Percentiles rank a stretch among this genome's conserved stretches.
Conservation (phyloP, 1,284 basidiomycete genomes). For the Tremellales sp. region DNA sequence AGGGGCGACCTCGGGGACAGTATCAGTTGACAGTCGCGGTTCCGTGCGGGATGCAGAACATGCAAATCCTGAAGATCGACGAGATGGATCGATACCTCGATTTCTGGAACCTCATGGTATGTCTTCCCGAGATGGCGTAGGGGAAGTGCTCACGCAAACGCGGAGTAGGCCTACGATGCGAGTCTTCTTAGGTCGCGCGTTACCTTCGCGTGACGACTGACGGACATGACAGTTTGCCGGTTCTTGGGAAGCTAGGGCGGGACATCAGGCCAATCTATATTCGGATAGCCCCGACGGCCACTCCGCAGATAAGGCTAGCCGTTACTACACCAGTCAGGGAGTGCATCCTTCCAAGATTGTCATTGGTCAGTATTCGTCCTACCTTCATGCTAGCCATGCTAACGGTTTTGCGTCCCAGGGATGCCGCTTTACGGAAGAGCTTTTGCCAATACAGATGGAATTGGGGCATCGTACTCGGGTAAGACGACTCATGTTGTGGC, state of each 20-base stretch:
- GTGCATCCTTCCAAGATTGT: constrained; percentile 70
- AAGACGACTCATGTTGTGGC: constrained; percentile 1
- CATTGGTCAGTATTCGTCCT: constrained; percentile 56
- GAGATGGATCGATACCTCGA: constrained; percentile 63
- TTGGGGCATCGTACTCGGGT: constrained; percentile 69
- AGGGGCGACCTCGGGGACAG: constrained; percentile 38
- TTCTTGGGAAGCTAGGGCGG: constrained; percentile 53
- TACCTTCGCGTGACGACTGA: neutral
- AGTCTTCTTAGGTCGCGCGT: constrained; percentile 2
- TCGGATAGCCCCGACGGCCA: constrained; percentile 47
- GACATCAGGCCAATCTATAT: constrained; percentile 81
- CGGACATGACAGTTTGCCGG: constrained; percentile 40
- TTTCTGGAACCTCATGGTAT: constrained; percentile 90
- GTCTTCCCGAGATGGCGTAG: constrained; percentile 4
- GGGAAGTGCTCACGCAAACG: neutral
- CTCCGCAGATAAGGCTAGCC: constrained; percentile 67
- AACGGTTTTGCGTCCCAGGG: constrained; percentile 49
- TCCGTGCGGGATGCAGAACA: constrained; percentile 70
- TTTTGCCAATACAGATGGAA: constrained; percentile 72
- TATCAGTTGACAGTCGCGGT: constrained; percentile 63
- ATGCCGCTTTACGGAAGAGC: constrained; percentile 81
- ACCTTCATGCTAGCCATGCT: neutral
- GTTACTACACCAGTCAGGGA: constrained; percentile 63
- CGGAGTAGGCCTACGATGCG: constrained; percentile 62
- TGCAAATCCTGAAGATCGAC: constrained; percentile 60